phyloP scores from a whole-genome alignment of 1,139 yeast genomes.

The Yamadazyma spencermartinsiae region DNA sequence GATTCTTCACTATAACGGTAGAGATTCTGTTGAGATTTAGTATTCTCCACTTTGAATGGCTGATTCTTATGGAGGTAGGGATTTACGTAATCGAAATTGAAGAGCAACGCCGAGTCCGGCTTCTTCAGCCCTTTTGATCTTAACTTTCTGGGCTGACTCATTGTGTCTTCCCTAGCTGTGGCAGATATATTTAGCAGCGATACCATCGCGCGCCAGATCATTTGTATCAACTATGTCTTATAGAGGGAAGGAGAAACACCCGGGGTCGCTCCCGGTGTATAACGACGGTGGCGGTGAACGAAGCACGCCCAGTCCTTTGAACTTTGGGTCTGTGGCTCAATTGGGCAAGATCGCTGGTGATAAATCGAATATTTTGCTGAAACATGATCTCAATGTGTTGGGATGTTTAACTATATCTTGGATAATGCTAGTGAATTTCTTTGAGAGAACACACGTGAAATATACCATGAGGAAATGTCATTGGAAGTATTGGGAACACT shows the following conservation, averaged over 20 bases:
- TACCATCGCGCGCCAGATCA: neutral
- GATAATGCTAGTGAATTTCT: constrained; percentile 53
- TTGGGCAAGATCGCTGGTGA: neutral
- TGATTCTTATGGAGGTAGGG: constrained; percentile 25
- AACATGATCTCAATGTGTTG: constrained; percentile 2
- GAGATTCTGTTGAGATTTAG: constrained; percentile 7
- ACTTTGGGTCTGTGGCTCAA: neutral
- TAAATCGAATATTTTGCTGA: neutral
- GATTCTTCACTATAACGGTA: constrained; percentile 15
- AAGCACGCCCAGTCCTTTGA: neutral
- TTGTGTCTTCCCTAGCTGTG: neutral
- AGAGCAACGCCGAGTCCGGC: constrained; percentile 15
- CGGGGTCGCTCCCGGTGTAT: constrained; percentile 9
- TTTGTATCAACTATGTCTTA: constrained; percentile 14
- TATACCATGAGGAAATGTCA: constrained; percentile 50
- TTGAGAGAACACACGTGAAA: constrained; percentile 60
- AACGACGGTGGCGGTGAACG: constrained; percentile 4
- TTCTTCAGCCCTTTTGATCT: constrained; percentile 20
- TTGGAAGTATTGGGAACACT: constrained; percentile 67
- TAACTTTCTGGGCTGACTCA: constrained; percentile 18
- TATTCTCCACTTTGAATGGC: constrained; percentile 16
- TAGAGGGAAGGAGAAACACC: constrained; percentile 15
- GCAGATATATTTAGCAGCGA: neutral
- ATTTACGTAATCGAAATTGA: constrained; percentile 35
- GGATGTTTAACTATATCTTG: constrained; percentile 28